phyloP scores from a whole-genome alignment of 2,329 filamentous ascomycete species.

The Teratosphaeria epicoccoides region DNA sequence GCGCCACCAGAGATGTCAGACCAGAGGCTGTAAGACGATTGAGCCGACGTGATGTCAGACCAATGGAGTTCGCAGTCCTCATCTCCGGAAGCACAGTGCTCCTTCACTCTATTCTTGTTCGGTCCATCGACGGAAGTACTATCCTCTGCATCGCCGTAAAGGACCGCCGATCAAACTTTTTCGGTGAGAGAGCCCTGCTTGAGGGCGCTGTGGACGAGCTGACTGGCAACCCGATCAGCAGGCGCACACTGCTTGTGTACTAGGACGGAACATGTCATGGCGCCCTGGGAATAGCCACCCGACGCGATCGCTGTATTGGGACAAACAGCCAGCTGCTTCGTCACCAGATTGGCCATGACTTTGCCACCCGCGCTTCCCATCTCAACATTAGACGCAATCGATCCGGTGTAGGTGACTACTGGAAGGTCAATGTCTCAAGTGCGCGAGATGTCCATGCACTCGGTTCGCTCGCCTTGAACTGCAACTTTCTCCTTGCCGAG shows the following conservation, averaged over 20 bases:
- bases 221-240: no score
- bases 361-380: conserved; percentile 12
- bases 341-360: conserved; percentile 12
- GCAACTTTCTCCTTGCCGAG: conserved; percentile 24
- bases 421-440: no score
- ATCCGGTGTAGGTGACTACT: conserved; percentile 44
- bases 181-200: conserved; percentile 6
- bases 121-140: conserved; percentile 13
- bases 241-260: no score
- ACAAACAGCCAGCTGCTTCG: conserved; percentile 13
- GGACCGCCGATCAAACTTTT: conserved; percentile 14
- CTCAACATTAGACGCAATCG: conserved; percentile 8
- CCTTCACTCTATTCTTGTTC: conserved; percentile 12
- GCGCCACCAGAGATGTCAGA: no score
- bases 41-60: conserved; percentile 18
- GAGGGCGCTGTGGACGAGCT: no score
- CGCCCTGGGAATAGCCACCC: conserved; percentile 19
- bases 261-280: conserved; percentile 14
- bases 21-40: conserved; percentile 11
- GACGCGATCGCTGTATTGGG: conserved; percentile 19
- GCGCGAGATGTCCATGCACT: no score
- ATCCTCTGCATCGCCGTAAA: conserved; percentile 25
- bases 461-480: conserved; percentile 46
- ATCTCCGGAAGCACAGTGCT: conserved; percentile 21
- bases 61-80: conserved; percentile 16